phyloP scores from a whole-genome alignment of 768 basidiomycete genomes.

The Sarcodon aspratus region DNA sequence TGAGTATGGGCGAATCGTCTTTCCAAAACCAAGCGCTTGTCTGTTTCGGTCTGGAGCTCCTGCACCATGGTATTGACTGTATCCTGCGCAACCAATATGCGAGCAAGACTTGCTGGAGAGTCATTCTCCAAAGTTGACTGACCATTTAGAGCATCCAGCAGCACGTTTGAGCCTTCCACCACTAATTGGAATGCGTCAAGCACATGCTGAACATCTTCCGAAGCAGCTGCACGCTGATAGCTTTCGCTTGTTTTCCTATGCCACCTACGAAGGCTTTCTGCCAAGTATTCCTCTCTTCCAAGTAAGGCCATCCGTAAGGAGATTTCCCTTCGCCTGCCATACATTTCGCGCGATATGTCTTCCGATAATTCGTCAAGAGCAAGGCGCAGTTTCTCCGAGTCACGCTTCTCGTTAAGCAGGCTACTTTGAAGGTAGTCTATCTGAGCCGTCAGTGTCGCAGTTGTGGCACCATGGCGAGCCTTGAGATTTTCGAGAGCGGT shows the following conservation, averaged over 20 bases:
- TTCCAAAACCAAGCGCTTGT: conserved; percentile 35
- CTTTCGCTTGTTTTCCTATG: conserved; percentile 37
- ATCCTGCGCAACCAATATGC: conserved; percentile 36
- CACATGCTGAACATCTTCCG: conserved; percentile 3
- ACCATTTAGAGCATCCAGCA: conserved; percentile 23
- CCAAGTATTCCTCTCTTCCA: conserved; percentile 50
- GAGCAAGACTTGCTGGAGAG: conserved; percentile 36
- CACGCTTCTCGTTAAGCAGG: conserved; percentile 31
- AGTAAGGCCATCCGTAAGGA: conserved; percentile 50
- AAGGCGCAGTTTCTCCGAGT: conserved; percentile 37
- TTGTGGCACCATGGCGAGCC: conserved; percentile 49
- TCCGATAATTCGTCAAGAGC: conserved; percentile 62
- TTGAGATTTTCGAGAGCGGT: conserved; percentile 45
- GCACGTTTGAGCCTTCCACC: conserved; percentile 22
- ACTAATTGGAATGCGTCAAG: conserved; percentile 19
- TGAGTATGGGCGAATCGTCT: conserved; percentile 11
- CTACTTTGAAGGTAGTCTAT: conserved; percentile 30
- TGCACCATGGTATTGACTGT: conserved; percentile 39
- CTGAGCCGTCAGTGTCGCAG: conserved; percentile 42
- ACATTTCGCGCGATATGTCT: conserved; percentile 59
- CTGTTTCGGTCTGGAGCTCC: conserved; percentile 48
- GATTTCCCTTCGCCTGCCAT: conserved; percentile 64
- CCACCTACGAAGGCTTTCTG: conserved; percentile 47
- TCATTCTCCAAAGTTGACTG: conserved; percentile 16
- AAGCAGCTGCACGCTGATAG: conserved; percentile 10